Conservation (phyloP, 2,329 filamentous ascomycete genomes). For the Rhytidhysteron rufulum region DNA sequence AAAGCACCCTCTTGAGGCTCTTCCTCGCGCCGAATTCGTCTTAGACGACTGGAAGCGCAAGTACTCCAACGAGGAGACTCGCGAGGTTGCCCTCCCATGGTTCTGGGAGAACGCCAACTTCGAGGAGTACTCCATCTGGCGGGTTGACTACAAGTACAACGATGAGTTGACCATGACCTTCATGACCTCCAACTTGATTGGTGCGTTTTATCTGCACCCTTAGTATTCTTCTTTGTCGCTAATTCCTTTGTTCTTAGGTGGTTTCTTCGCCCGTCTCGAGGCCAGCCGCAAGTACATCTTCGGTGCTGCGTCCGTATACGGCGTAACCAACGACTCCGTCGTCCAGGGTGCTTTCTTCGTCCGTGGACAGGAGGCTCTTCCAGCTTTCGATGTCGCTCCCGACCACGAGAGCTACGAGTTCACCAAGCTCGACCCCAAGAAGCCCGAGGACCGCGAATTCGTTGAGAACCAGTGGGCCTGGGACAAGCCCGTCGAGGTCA, state of each 20-base stretch:
- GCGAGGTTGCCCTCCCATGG: slow-evolving; percentile 79
- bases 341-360: slow-evolving; percentile 92
- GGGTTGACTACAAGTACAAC: slow-evolving; percentile 97
- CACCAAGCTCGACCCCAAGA: slow-evolving; percentile 90
- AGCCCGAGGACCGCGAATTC: slow-evolving; percentile 78
- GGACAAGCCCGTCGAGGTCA: slow-evolving; percentile 76
- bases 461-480: slow-evolving; percentile 86
- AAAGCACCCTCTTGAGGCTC: slow-evolving; percentile 91
- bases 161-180: slow-evolving; percentile 94
- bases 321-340: slow-evolving; percentile 80
- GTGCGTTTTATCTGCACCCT: slow-evolving; percentile 33
- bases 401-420: slow-evolving; percentile 97
- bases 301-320: slow-evolving; percentile 84
- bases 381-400: slow-evolving; percentile 94
- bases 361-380: slow-evolving; percentile 80
- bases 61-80: slow-evolving; percentile 94
- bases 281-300: slow-evolving; percentile 97
- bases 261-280: slow-evolving; percentile 97
- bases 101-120: slow-evolving; percentile 97
- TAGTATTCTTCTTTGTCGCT: slow-evolving; percentile 8
- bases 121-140: slow-evolving; percentile 94
- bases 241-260: slow-evolving; percentile 47
- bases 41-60: slow-evolving; percentile 98
- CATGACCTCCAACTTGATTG: slow-evolving; percentile 99
- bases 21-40: slow-evolving; percentile 73